Conservation (phyloP, 2,329 filamentous ascomycete species). For the Peltaster fructicola region DNA sequence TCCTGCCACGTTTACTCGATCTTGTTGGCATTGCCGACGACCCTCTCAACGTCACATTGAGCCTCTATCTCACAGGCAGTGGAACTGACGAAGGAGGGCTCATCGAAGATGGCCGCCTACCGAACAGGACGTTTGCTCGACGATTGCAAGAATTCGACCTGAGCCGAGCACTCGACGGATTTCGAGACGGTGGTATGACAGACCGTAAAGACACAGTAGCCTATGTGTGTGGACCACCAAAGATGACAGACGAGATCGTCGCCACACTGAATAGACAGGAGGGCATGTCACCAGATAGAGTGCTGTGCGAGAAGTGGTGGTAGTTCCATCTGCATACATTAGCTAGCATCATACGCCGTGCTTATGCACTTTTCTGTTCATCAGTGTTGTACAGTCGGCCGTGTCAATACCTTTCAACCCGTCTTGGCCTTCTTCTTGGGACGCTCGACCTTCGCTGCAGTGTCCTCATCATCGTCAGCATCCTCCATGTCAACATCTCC, state of each 20-base stretch:
- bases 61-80: conserved; percentile 16
- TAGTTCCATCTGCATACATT: too few relatives aligned
- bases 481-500: conserved; percentile 49
- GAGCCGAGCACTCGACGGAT: conserved; percentile 20
- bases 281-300: conserved; percentile 21
- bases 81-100: conserved; percentile 7
- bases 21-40: conserved; percentile 9
- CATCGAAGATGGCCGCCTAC: conserved; percentile 15
- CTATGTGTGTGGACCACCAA: conserved; percentile 31
- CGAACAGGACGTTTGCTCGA: conserved; percentile 14
- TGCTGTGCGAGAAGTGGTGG: conserved; percentile 37
- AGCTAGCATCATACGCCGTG: too few relatives aligned
- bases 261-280: conserved; percentile 21
- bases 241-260: conserved; percentile 31
- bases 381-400: too few relatives aligned
- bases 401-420: conserved; percentile 2
- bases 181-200: conserved; percentile 13
- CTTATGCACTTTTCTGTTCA: too few relatives aligned
- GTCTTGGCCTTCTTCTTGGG: conserved; percentile 50
- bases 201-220: conserved; percentile 22
- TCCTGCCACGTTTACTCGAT: conserved; percentile 27
- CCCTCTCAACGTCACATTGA: conserved; percentile 11
- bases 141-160: conserved; percentile 20
- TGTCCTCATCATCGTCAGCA: conserved; percentile 32
- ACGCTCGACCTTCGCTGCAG: conserved; percentile 36